Conservation (phyloP, 106 monocot species). For the Gastrodia elata region DNA sequence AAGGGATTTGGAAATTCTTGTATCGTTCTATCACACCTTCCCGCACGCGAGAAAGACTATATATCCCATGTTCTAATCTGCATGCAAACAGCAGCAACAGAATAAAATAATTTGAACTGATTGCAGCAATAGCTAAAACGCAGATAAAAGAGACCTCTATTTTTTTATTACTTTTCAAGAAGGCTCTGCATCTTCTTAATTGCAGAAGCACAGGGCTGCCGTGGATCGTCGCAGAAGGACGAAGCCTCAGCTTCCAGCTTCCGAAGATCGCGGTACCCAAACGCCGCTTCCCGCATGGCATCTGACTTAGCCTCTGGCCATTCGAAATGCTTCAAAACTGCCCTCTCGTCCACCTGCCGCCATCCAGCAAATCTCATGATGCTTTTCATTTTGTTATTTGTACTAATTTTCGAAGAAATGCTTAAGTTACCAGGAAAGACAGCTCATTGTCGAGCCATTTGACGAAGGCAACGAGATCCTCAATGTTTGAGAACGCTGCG, state of each 20-base stretch:
- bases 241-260: slow-evolving; percentile 68
- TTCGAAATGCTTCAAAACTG: slow-evolving; percentile 94
- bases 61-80: slow-evolving; percentile 88
- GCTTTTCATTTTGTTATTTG: neutral
- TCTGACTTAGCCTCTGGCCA: slow-evolving; percentile 98
- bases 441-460: slow-evolving; percentile 99
- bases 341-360: slow-evolving; percentile 87
- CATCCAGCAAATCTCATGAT: neutral
- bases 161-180: slow-evolving; percentile 59
- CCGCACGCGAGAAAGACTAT: slow-evolving; percentile 61
- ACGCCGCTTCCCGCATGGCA: slow-evolving; percentile 93
- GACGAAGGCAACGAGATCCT: slow-evolving; percentile 90
- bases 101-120: too few species aligned
- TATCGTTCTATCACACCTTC: slow-evolving; percentile 64
- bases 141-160: neutral
- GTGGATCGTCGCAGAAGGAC: slow-evolving; percentile 47
- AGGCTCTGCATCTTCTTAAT: slow-evolving; percentile 90
- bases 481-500: slow-evolving; percentile 71
- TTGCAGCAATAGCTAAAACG: neutral
- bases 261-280: slow-evolving; percentile 85
- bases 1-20: slow-evolving; percentile 68
- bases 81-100: neutral
- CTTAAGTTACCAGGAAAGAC: slow-evolving; percentile 66
- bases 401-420: neutral
- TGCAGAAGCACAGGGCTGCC: slow-evolving; percentile 51